Base-by-base conservation (phyloP, 768 basidiomycete species). In the Suillus occidentalis region DNA sequence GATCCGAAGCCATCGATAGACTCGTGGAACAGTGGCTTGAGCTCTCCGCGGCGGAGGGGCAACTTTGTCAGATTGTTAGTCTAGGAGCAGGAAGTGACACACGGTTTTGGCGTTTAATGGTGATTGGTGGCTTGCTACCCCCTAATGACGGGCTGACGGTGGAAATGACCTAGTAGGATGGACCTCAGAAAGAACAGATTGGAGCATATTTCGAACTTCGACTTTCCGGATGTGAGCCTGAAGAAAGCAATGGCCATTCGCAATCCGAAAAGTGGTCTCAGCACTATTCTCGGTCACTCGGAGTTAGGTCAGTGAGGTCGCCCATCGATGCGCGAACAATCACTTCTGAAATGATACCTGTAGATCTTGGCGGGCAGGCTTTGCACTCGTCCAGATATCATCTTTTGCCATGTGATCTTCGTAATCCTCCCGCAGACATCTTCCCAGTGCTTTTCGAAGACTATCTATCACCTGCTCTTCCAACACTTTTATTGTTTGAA, bases 81-180 rank as follows among this genome's bases (percentile, higher is more conserved):
- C 76, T 98, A 37, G 97, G 97, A 0, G 91, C 96, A 2, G 97
- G 97, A 28, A 98, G 94, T 70, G 97, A 99, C 78, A 95, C 95
- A 3, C 81, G 97, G 61, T 99, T 92, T 74, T 99, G 97, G 95
- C 83, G 95, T 63, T 80, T 97, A 70, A 84, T 83, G 80, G 94
- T 94, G 79, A 79, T 61, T 45, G 40, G 28, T 62, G 25, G 43
- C 14, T 45, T 37, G 22, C 50, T 62, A 68, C 70, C 22, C 70
- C 3, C n/a, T n/a, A n/a, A 31, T 20, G 34, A 49, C 63, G 40
- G 13, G 65, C 61, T 53, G 63, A 53, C 6, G 43, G 65, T 64
- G 58, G 28, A 39, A 39, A 59, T 12, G 31, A 36, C 25, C 25
- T n/a, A 66, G 65, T 78, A 94, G 91, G 83, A 87, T 31, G 84